Evolutionary conservation across 2,329 filamentous ascomycete species (phyloP), one percentile per base, ranked within the genome.

Genomic region (Apiospora phragmitis): DNA sequence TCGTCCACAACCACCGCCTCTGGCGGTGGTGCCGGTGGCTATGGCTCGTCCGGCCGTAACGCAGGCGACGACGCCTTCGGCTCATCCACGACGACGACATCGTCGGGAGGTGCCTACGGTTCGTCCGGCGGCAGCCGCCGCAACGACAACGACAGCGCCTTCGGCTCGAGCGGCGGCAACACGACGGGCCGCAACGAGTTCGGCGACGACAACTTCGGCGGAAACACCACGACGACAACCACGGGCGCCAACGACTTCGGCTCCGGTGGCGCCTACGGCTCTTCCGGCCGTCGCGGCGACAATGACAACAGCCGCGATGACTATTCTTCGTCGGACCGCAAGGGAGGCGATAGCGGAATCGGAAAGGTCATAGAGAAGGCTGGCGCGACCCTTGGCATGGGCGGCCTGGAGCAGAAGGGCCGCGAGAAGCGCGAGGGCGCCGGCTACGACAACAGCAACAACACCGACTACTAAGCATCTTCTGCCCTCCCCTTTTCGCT

Each of bases 331-430:
- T 38, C 32, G 21, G 16, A 47, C 35, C 29, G 35, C 21, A 71
- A 74, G 45, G 49, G 49, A 1, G 68, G 72, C 65, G 73, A 73
- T 32, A 75, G 73, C 68, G 84, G 83, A 21, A 69, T 88, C 29
- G 88, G 88, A 65, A 90, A 88, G 80, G 70, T 90, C 32, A 81
- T 90, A 78, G 87, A 91, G 80, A 90, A 89, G 83, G 85, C 84
- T 7, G 87, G 88, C 11, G 78, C 80, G 16, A 74, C 86, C 67
- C 74, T 91, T 72, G 79, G 85, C 69, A 88, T 83, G 74, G 81
- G 85, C 21, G 81, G 79, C 59, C 70, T 90, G 16, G 81, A 81
- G 69, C 79, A 84, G 74, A 87, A 85, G 79, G 88, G 88, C 4
- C 78, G 79, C 9, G 81, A 79, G 75, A 89, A 86, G 84, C 83